A percentile compares a stretch with the other conserved stretches of the same genome.
These are phyloP conservation scores for Solanum ossicruentum DNA, from an alignment of 257 asterid genomes.

Conservation along the genomic window DNA sequence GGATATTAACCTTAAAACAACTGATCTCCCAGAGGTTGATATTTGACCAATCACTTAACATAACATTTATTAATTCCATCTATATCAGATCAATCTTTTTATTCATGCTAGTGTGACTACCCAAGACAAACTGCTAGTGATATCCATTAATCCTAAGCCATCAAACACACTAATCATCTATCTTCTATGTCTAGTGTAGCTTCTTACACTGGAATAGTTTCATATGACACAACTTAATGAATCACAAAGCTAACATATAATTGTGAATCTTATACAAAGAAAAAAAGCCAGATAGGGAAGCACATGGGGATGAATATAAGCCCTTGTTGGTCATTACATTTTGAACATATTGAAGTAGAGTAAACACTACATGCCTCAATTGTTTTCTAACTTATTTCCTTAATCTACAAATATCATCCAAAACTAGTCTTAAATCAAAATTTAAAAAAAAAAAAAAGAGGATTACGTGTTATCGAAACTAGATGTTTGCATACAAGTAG, in stretches of 20 bases:
- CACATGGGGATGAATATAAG: background rate
- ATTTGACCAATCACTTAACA: background rate
- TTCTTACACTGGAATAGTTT: background rate
- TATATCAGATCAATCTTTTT: background rate
- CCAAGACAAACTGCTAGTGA: background rate
- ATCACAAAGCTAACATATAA: background rate
- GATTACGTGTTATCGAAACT: background rate
- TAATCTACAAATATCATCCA: background rate
- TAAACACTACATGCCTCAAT: too few species aligned
- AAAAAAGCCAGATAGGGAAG: background rate
- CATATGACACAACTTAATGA: background rate
- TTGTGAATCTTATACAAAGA: background rate
- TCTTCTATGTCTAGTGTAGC: background rate
- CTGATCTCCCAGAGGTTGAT: background rate
- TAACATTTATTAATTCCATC: background rate
- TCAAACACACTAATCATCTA: background rate
- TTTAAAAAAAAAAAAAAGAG: background rate
- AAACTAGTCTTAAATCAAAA: background rate
- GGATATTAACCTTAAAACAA: background rate
- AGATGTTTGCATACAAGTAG: background rate
- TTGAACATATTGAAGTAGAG: too few species aligned
- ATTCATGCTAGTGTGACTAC: background rate
- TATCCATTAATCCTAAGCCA: background rate
- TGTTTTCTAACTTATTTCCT: too few species aligned
- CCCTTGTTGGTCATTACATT: too few species aligned